Conservation (phyloP, 2,329 filamentous ascomycete genomes). For the Alternaria alternata region DNA sequence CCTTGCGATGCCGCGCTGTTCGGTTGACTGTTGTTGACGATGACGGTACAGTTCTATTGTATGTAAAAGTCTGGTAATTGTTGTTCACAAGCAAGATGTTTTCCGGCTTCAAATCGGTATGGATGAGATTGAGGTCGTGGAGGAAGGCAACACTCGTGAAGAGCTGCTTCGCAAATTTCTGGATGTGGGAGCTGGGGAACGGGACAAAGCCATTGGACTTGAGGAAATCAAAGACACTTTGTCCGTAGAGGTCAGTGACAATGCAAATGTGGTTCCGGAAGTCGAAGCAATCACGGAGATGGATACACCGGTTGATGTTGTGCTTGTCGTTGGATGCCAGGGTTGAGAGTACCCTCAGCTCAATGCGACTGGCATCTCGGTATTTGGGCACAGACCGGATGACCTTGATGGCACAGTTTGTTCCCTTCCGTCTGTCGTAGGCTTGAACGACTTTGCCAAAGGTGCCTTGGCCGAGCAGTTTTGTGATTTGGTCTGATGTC, state of each 20-base stretch:
- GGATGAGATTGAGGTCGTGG: constrained; percentile 95
- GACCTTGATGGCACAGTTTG: constrained; percentile 94
- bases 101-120: constrained; percentile 79
- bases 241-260: constrained; percentile 79
- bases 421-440: constrained; percentile 76
- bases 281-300: constrained; percentile 95
- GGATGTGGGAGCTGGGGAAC: constrained; percentile 98
- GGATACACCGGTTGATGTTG: constrained; percentile 96
- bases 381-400: constrained; percentile 99
- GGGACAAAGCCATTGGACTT: constrained; percentile 96
- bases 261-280: constrained; percentile 96
- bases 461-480: constrained; percentile 92
- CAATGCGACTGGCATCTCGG: constrained; percentile 92
- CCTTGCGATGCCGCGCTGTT: constrained; percentile 68
- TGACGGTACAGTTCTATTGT: constrained; percentile 72
- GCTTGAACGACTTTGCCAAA: constrained; percentile 99
- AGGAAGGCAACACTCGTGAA: constrained; percentile 98
- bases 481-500: constrained; percentile 79
- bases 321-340: constrained; percentile 88
- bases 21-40: constrained; percentile 67
- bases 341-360: constrained; percentile 90
- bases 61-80: constrained; percentile 72
- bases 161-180: constrained; percentile 92
- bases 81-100: constrained; percentile 73
- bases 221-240: constrained; percentile 97